Base-by-base conservation (phyloP, 352 stramenopile species). In the Phytophthora tubulina region DNA sequence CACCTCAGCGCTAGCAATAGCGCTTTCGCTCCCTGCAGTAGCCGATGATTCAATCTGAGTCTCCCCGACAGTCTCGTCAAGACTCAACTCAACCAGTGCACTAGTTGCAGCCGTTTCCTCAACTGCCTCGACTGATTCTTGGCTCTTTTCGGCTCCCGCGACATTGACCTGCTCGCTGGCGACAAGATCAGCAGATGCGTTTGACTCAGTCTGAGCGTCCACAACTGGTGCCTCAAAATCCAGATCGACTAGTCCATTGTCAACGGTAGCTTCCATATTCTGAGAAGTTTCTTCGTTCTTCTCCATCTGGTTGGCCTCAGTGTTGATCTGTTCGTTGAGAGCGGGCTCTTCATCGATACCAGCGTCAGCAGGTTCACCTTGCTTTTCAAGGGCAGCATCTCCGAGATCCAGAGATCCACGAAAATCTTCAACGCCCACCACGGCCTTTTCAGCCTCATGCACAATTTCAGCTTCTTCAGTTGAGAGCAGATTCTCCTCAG, bases 51-150 rank as follows among this genome's bases (percentile, higher is more conserved):
- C 14, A 17, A 54, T 9, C n/a, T 48, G 30, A 36, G 36, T 31
- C 30, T 38, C 8, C 44, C 27, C 15, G 6, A 53, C 45, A 14
- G 49, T 9, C 8, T 53, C 39, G 11, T 31, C 31, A 17, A 70
- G n/a, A 50, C 66, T 21, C 33, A 68, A 49, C 41, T 76, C 55
- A 10, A 58, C 38, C n/a, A 73, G 31, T 31, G 39, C 49, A 30
- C 45, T 51, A 9, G 7, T 46, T 11, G 27, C 11, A 49, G 9
- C 7, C 5, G 48, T 15, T 38, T 44, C 32, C 10, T 36, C 53
- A 53, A 36, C n/a, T 32, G 54, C 21, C 44, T 55, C 55, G 7
- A 46, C 51, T 15, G 38, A n/a, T 14, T 66, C 45, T 65, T 54
- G 51, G 7, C 7, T 27, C 10, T 8, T 35, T 10, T 50, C 27